phyloP scores from a whole-genome alignment of 306 rosid species.

The Glycine tomentella region DNA sequence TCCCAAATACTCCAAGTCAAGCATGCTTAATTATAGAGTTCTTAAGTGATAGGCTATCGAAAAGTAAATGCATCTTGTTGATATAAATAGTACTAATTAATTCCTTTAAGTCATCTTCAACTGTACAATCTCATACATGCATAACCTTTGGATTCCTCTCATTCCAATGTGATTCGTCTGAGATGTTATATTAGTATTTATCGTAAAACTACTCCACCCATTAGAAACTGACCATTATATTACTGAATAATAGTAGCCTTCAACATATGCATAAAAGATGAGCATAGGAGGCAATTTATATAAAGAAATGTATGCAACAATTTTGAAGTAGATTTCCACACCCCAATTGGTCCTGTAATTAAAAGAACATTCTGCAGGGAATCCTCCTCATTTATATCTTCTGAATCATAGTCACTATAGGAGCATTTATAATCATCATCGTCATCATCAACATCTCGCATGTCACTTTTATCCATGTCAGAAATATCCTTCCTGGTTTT shows the following conservation, averaged over 20 bases:
- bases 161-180: too few relatives aligned
- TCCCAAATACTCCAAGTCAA: too few relatives aligned
- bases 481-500: conserved; percentile 53
- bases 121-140: too few relatives aligned
- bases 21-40: too few relatives aligned
- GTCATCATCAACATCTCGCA: conserved; percentile 39
- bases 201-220: neutral
- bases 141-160: too few relatives aligned
- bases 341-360: conserved; percentile 92
- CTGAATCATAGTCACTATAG: conserved; percentile 69
- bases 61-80: too few relatives aligned
- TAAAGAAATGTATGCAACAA: conserved; percentile 33
- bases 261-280: conserved; percentile 28
- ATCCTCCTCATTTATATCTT: conserved; percentile 58
- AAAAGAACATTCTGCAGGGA: conserved; percentile 81
- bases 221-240: conserved; percentile 16
- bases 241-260: conserved; percentile 25
- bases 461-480: conserved; percentile 47
- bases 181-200: neutral
- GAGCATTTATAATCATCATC: conserved; percentile 58
- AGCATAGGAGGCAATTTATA: conserved; percentile 31
- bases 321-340: conserved; percentile 47
- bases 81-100: too few relatives aligned
- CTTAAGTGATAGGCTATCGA: too few relatives aligned
- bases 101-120: too few relatives aligned